Evolutionary conservation across 805 yeast species (phyloP).

Genomic region (Komagataella ulmi): DNA sequence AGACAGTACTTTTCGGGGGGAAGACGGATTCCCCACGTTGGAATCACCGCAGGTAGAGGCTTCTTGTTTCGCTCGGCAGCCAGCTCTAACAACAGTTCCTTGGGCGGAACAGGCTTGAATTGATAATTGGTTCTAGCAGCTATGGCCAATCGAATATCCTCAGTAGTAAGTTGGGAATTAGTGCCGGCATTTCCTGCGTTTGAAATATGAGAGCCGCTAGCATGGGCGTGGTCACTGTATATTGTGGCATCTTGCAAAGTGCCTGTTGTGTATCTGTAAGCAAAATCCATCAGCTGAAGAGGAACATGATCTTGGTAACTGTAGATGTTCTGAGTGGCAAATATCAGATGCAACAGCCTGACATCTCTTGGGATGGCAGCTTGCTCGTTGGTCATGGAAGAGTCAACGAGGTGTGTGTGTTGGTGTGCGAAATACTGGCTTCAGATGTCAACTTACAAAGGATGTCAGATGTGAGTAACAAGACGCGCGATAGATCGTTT

Average conservation of each 20-base stretch:
- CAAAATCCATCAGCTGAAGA: slow-evolving; percentile 92
- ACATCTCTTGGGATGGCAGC: slow-evolving; percentile 73
- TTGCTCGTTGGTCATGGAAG: slow-evolving; percentile 1
- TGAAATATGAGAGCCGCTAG: slow-evolving; percentile 14
- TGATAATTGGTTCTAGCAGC: slow-evolving; percentile 93
- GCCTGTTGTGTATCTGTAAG: slow-evolving; percentile 76
- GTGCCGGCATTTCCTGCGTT: slow-evolving; percentile 25
- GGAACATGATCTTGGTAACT: slow-evolving; percentile 95
- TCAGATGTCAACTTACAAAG: background rate
- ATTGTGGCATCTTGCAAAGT: slow-evolving; percentile 81
- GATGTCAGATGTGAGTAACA: background rate
- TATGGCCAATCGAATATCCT: slow-evolving; percentile 84
- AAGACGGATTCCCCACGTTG: slow-evolving; percentile 80
- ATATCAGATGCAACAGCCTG: slow-evolving; percentile 72
- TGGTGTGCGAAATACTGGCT: background rate
- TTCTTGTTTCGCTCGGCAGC: slow-evolving; percentile 88
- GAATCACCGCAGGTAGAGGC: slow-evolving; percentile 83
- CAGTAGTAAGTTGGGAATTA: slow-evolving; percentile 54
- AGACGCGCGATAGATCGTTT: background rate
- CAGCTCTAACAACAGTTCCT: slow-evolving; percentile 76
- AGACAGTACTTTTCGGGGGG: slow-evolving; percentile 97
- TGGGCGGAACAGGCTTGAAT: slow-evolving; percentile 92
- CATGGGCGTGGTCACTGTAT: slow-evolving; percentile 72
- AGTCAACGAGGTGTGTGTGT: background rate
- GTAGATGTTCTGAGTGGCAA: slow-evolving; percentile 88